Base-by-base conservation (phyloP, 768 basidiomycete species). In the Amanita exitialis region DNA sequence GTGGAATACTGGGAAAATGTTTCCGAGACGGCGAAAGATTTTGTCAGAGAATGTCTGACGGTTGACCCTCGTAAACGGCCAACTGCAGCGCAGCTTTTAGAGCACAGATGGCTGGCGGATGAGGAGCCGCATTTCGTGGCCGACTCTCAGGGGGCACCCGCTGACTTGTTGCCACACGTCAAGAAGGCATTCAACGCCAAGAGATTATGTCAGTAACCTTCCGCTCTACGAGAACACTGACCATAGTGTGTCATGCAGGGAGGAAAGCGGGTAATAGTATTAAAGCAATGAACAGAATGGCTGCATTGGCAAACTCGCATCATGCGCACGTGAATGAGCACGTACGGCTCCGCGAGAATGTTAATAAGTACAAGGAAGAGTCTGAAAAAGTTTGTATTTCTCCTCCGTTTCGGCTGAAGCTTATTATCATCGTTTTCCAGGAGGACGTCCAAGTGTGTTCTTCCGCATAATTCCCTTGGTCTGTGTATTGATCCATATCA, bases 161-260 rank as follows among this genome's bases (percentile, higher is more conserved):
- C 77, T 20, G 83, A 96, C 69, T 73, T 98, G 60, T 68, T 97
- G 58, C 94, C 95, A 25, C 79, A 86, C 41, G 86, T 98, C 66
- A 89, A 83, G 75, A 88, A 80, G 67, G 84, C 81, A 27, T 93
- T 96, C 70, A 81, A 96, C 62, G 92, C 90, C 28, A 88, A 79
- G 71, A 79, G 78, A 67, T 80, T 89, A 15, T 95, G 90, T 90
- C 61, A 49, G 86, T 75, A 15, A 30, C 27, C 20, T 13, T 50
- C 21, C 44, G 23, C 30, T 37, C 46, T 25, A 6, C 18, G 13
- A 23, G 12, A 55, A 47, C 37, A 42, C 35, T 41, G 43, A n/a
- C 38, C 21, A 56, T 5, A 23, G 45, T 10, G 30, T 42, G 51
- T 18, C 41, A 28, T 55, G 15, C 62, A 92, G 90, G 91, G 90